Conservation (phyloP, 2,329 filamentous ascomycete species). For the Colletotrichum sp. region DNA sequence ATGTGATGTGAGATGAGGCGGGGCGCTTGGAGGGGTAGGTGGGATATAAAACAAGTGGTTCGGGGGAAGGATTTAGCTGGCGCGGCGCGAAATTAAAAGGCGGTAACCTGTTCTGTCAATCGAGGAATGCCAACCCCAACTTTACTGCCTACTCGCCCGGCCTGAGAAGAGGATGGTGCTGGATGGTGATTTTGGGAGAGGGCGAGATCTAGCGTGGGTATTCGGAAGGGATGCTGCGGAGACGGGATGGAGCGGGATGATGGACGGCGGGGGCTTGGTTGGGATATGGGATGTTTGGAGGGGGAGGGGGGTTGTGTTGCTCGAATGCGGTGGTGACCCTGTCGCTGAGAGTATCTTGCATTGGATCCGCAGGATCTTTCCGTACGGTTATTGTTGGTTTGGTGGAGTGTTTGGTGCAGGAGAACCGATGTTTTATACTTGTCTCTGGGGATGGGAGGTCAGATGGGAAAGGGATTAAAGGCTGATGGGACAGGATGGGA, state of each 20-base stretch:
- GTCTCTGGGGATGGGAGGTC: background rate
- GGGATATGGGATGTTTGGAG: too few relatives aligned
- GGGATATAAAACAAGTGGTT: background rate
- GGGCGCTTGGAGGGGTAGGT: background rate
- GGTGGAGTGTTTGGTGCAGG: background rate
- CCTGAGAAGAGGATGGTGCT: too few relatives aligned
- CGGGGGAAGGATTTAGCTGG: rapidly evolving
- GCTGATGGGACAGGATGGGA: too few relatives aligned
- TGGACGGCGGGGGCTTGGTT: too few relatives aligned
- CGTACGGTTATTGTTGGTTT: rapidly evolving
- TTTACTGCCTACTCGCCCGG: too few relatives aligned
- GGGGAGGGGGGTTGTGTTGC: background rate
- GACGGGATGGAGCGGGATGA: too few relatives aligned
- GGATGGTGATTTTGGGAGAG: too few relatives aligned
- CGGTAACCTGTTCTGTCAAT: too few relatives aligned
- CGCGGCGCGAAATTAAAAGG: too few relatives aligned
- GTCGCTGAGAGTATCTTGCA: background rate
- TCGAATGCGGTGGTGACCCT: rapidly evolving
- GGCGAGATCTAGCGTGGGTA: too few relatives aligned
- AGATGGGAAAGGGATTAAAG: background rate
- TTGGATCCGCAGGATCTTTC: background rate
- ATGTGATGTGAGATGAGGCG: background rate
- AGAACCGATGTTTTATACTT: background rate
- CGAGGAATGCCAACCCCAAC: too few relatives aligned
- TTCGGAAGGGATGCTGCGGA: too few relatives aligned